Conservation (phyloP, 305 asterid genomes). For the Fraxinus nigra region DNA sequence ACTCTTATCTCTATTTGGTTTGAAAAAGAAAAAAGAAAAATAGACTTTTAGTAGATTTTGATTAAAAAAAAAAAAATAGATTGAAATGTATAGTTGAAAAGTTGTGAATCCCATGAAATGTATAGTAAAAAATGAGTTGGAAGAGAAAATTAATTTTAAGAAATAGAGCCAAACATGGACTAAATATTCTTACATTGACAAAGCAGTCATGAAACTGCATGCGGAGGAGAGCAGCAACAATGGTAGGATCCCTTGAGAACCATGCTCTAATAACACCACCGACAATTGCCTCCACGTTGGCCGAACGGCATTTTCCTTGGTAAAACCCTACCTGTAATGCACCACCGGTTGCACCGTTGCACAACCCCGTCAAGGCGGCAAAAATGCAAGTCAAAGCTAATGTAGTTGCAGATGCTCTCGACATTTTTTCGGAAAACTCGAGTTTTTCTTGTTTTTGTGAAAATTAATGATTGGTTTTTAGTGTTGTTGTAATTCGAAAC, state of each 20-base stretch:
- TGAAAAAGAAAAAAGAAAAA: too few relatives aligned
- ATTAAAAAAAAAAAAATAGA: too few relatives aligned
- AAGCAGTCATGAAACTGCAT: constrained; percentile 77
- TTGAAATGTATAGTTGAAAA: too few relatives aligned
- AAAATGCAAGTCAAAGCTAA: constrained; percentile 13
- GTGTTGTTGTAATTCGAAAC: not conserved
- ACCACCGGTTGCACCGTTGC: not conserved
- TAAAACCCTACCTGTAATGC: constrained; percentile 45
- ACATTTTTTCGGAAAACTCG: constrained; percentile 18
- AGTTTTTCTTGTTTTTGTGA: not conserved
- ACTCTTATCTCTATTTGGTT: too few relatives aligned
- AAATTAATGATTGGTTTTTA: not conserved
- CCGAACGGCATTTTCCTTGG: constrained; percentile 37
- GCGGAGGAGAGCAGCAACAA: constrained; percentile 57
- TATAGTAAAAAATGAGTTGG: too few relatives aligned
- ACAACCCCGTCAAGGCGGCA: constrained; percentile 7
- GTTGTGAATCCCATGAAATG: too few relatives aligned
- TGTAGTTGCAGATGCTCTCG: not conserved
- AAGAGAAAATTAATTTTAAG: too few relatives aligned
- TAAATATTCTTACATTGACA: constrained; percentile 41
- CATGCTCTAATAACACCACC: constrained; percentile 16
- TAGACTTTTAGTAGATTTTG: too few relatives aligned
- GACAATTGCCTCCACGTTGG: constrained; percentile 44
- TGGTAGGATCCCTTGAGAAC: constrained; percentile 35
- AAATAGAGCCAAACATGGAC: too few relatives aligned